These are phyloP conservation scores for Ramaria sp. DNA, from an alignment of 768 basidiomycete genomes.

Conservation along the genomic window DNA sequence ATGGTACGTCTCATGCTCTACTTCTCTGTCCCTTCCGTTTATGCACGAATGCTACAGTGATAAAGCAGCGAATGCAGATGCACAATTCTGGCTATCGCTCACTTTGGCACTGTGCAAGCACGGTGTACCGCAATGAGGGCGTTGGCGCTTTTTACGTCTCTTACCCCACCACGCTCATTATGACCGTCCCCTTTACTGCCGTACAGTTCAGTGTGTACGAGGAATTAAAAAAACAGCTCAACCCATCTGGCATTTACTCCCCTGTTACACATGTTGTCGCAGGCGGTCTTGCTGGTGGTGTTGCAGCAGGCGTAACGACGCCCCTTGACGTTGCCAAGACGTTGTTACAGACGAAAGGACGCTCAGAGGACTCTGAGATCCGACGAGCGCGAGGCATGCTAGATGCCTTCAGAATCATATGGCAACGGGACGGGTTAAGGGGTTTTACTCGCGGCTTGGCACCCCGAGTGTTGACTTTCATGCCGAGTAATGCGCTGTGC, in stretches of 20 bases:
- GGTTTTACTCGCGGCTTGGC: conserved; percentile 84
- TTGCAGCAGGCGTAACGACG: conserved; percentile 92
- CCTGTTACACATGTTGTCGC: conserved; percentile 89
- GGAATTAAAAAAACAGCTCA: conserved; percentile 75
- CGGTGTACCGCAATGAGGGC: conserved; percentile 81
- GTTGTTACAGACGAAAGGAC: conserved; percentile 88
- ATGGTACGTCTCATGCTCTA: conserved; percentile 50
- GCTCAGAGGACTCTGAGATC: conserved; percentile 78
- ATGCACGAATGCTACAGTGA: conserved; percentile 42
- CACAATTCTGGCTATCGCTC: conserved; percentile 88
- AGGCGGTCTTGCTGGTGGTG: conserved; percentile 85
- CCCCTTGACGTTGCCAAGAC: conserved; percentile 98
- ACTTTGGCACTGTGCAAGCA: conserved; percentile 73
- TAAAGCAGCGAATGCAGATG: conserved; percentile 99
- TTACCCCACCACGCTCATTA: conserved; percentile 94
- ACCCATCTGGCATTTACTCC: conserved; percentile 80
- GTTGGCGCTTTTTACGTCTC: conserved; percentile 92
- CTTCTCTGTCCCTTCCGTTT: conserved; percentile 13
- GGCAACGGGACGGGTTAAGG: conserved; percentile 70
- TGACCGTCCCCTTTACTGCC: conserved; percentile 96
- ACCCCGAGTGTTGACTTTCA: conserved; percentile 86
- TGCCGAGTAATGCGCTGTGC: conserved; percentile 94
- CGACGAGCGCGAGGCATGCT: conserved; percentile 73
- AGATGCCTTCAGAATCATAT: conserved; percentile 85
- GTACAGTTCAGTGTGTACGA: conserved; percentile 98